phyloP scores from a whole-genome alignment of 139 green algal genomes.

The Mesostigma viride region DNA sequence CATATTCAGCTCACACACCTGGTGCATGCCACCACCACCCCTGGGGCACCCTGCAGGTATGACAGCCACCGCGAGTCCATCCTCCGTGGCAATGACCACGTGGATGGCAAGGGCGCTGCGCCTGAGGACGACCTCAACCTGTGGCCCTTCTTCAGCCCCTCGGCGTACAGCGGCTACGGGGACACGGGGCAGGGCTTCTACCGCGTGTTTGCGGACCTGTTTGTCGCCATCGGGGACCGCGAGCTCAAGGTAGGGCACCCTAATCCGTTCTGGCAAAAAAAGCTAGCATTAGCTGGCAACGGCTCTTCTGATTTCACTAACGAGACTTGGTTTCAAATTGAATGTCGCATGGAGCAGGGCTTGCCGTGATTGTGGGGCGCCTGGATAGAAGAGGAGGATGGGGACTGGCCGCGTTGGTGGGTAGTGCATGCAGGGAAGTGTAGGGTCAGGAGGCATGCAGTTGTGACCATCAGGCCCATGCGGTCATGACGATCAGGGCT shows the following conservation, averaged over 20 bases:
- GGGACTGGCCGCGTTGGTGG: too few relatives aligned
- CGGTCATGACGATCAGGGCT: too few relatives aligned
- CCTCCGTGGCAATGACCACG: slow-evolving; percentile 42
- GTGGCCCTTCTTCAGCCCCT: slow-evolving; percentile 64
- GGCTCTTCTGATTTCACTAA: too few relatives aligned
- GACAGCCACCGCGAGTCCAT: slow-evolving; percentile 81
- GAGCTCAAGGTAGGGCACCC: slow-evolving; percentile 21
- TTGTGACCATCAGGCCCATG: too few relatives aligned
- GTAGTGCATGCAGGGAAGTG: too few relatives aligned
- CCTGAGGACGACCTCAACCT: slow-evolving; percentile 68
- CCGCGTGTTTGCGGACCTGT: slow-evolving; percentile 68
- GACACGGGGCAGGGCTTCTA: slow-evolving; percentile 76
- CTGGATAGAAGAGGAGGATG: too few relatives aligned
- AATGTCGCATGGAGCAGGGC: too few relatives aligned
- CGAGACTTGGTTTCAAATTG: too few relatives aligned
- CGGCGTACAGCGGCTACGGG: slow-evolving; percentile 68
- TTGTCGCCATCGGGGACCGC: slow-evolving; percentile 35
- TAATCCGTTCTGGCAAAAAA: too few relatives aligned
- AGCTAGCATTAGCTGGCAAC: too few relatives aligned
- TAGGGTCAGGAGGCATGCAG: too few relatives aligned
- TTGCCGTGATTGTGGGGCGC: too few relatives aligned
- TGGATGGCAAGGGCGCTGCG: slow-evolving; percentile 7
- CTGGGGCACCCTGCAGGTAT: slow-evolving; percentile 54
- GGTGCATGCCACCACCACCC: neutral
- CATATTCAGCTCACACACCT: neutral